Evolutionary conservation across 1,139 yeast species (phyloP).

Genomic region (Saccharomyces hybrid): DNA sequence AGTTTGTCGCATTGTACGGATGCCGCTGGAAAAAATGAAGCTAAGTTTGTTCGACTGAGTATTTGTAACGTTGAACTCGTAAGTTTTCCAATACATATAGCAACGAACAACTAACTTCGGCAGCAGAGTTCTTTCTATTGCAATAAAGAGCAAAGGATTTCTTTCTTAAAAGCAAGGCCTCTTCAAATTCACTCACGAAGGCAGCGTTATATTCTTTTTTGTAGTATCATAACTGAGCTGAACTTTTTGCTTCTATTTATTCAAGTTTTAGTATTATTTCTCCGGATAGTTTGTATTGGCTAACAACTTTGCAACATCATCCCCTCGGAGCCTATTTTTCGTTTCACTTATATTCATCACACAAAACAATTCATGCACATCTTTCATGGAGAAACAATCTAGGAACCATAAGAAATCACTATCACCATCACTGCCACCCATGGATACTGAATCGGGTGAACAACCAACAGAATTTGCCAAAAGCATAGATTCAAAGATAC

Average conservation of each 20-base stretch:
- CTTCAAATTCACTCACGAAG: background rate
- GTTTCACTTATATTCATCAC: background rate
- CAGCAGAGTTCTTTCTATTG: background rate
- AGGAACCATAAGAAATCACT: background rate
- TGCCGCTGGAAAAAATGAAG: background rate
- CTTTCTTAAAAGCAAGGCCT: background rate
- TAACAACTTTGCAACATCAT: background rate
- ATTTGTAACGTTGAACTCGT: background rate
- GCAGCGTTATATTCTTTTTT: background rate
- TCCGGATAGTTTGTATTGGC: background rate
- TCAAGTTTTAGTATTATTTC: background rate
- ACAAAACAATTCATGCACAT: background rate
- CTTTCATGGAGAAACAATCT: background rate
- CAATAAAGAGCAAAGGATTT: background rate
- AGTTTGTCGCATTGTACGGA: background rate
- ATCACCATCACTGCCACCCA: background rate
- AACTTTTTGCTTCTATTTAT: background rate
- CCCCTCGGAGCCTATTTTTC: background rate
- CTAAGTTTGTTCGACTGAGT: background rate
- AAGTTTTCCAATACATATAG: background rate
- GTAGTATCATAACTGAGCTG: background rate
- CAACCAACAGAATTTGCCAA: conserved; percentile 14
- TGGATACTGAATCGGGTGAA: background rate
- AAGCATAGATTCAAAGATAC: conserved; percentile 29
- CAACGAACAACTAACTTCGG: background rate